Evolutionary conservation across 2,329 filamentous ascomycete genomes (phyloP).

Genomic region (Paecilomyces sp.): DNA sequence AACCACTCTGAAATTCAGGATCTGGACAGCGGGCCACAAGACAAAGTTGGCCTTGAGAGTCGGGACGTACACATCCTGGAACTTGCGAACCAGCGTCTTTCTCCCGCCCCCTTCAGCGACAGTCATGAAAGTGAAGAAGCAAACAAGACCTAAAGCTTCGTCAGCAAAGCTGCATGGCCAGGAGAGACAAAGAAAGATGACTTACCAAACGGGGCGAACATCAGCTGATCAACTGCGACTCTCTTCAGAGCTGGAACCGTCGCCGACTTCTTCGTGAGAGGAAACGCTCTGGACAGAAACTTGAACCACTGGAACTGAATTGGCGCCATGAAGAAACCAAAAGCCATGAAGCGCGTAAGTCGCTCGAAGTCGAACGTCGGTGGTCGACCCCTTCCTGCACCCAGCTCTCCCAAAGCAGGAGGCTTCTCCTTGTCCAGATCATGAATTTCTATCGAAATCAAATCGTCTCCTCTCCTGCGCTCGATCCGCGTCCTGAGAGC

Average conservation of each 20-base stretch:
- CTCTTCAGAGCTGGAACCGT: conserved; percentile 78
- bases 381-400: conserved; percentile 57
- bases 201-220: conserved; percentile 82
- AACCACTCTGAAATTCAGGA: conserved; percentile 93
- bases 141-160: conserved; percentile 54
- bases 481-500: conserved; percentile 59
- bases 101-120: conserved; percentile 84
- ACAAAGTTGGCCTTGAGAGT: conserved; percentile 93
- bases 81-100: conserved; percentile 71
- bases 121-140: conserved; percentile 96
- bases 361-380: conserved; percentile 94
- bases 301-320: conserved; percentile 94
- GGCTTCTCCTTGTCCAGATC: conserved; percentile 78
- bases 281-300: conserved; percentile 74
- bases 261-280: conserved; percentile 68
- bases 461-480: conserved; percentile 57
- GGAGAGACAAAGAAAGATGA: conserved; percentile 2
- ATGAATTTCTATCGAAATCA: conserved; percentile 78
- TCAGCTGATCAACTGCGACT: conserved; percentile 83
- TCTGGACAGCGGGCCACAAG: conserved; percentile 91
- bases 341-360: conserved; percentile 90
- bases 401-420: conserved; percentile 56
- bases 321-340: conserved; percentile 93
- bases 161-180: conserved; percentile 7
- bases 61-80: conserved; percentile 87